A percentile compares a stretch with the other conserved stretches of the same genome.
phyloP scores from a whole-genome alignment of 2,329 filamentous ascomycete species.

The Myriangium duriaei region DNA sequence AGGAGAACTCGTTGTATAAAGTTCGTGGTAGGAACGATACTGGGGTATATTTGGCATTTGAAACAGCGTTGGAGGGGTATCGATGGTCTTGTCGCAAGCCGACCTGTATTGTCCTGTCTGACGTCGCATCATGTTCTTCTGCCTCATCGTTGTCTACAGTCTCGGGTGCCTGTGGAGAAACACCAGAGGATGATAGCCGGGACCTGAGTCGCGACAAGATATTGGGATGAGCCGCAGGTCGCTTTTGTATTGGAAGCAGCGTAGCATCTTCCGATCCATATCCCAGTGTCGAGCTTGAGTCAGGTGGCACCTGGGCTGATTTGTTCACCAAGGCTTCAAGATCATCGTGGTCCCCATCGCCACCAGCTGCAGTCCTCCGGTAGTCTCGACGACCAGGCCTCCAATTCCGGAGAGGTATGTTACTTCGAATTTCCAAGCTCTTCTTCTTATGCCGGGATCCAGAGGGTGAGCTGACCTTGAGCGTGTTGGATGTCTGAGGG shows the following conservation, averaged over 20 bases:
- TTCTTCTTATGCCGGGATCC: constrained; percentile 22
- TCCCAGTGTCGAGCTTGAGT: constrained; percentile 47
- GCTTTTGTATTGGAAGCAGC: constrained; percentile 37
- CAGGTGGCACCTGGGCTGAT: constrained; percentile 35
- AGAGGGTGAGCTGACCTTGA: constrained; percentile 17
- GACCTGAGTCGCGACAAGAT: constrained; percentile 10
- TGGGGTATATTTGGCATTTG: constrained; percentile 94
- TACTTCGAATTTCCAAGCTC: constrained; percentile 32
- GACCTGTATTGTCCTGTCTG: constrained; percentile 63
- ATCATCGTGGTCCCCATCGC: constrained; percentile 50
- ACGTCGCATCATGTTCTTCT: constrained; percentile 44
- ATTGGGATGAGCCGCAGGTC: background rate
- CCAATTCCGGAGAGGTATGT: constrained; percentile 57
- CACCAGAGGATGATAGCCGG: constrained; percentile 18
- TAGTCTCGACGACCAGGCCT: constrained; percentile 31
- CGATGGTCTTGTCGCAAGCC: constrained; percentile 59
- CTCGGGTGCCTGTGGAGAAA: constrained; percentile 13
- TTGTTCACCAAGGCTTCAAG: constrained; percentile 52
- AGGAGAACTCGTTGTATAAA: constrained; percentile 96
- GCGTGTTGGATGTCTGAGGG: constrained; percentile 33
- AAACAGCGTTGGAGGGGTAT: constrained; percentile 83
- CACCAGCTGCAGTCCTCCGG: constrained; percentile 16
- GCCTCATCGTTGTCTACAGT: constrained; percentile 31
- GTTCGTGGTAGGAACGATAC: constrained; percentile 90
- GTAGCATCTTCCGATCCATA: constrained; percentile 59